phyloP scores from a whole-genome alignment of 1,284 basidiomycete species.

The Thelephora terrestris region DNA sequence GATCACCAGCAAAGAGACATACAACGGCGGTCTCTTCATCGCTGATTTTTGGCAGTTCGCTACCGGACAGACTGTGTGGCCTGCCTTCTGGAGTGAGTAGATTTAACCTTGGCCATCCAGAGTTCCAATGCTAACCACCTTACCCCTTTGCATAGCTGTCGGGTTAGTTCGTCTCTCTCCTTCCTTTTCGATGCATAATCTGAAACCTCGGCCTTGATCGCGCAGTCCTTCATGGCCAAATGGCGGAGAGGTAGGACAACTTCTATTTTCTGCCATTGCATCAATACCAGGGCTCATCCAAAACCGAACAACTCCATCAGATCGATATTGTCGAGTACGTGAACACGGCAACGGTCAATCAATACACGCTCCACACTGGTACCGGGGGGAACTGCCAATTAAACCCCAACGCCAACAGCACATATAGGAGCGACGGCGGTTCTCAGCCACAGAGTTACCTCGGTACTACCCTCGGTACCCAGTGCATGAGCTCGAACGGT shows the following conservation, averaged over 20 bases:
- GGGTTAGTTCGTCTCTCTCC: slow-evolving; percentile 12
- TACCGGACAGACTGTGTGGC: slow-evolving; percentile 74
- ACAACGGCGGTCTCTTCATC: slow-evolving; percentile 65
- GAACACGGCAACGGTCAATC: slow-evolving; percentile 46
- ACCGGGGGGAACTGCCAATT: slow-evolving; percentile 42
- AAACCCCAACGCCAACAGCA: slow-evolving; percentile 21
- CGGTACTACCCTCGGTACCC: slow-evolving; percentile 25
- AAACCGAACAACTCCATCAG: slow-evolving; percentile 28
- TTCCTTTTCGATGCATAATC: too few relatives aligned
- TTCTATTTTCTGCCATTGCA: neutral
- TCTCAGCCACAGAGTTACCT: slow-evolving; percentile 17
- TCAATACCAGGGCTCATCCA: neutral
- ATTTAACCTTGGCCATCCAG: neutral
- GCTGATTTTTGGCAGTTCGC: slow-evolving; percentile 73
- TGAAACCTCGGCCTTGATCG: too few relatives aligned
- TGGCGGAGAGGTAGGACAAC: slow-evolving; percentile 34
- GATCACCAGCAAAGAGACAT: slow-evolving; percentile 57
- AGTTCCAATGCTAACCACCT: slow-evolving; percentile 6
- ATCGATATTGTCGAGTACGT: slow-evolving; percentile 60
- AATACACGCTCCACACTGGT: slow-evolving; percentile 61
- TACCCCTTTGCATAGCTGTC: neutral
- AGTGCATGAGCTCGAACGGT: slow-evolving; percentile 38
- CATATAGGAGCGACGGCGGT: slow-evolving; percentile 10
- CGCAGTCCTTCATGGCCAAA: slow-evolving; percentile 39
- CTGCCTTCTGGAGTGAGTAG: slow-evolving; percentile 46